phyloP scores from a whole-genome alignment of 768 basidiomycete genomes.

The Coprinellus micaceus region DNA sequence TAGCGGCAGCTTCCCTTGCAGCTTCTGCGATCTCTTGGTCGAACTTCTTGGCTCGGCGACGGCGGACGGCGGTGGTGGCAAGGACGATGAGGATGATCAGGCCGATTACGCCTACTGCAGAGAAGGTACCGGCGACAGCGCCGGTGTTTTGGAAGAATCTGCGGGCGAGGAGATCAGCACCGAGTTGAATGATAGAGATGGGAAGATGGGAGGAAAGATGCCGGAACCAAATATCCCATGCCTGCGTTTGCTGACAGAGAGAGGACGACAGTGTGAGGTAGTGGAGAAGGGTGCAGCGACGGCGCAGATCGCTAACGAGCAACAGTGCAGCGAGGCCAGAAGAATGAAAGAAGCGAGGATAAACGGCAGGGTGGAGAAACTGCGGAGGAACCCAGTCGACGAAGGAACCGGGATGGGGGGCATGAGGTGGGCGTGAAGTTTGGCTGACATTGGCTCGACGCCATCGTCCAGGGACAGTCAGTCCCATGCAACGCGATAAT shows the following conservation, averaged over 20 bases:
- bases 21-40: constrained; percentile 75
- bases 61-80: constrained; percentile 51
- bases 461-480: no score
- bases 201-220: neutral
- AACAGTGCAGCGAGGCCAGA: no score
- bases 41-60: constrained; percentile 59
- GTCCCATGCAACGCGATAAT: no score
- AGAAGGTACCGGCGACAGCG: constrained; percentile 69
- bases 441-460: no score
- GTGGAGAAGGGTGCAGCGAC: no score
- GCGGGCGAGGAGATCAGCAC: neutral
- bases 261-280: no score
- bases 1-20: constrained; percentile 57
- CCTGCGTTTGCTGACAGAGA: neutral
- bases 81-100: constrained; percentile 47
- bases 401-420: no score
- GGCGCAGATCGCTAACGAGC: no score
- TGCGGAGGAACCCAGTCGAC: no score
- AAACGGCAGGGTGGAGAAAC: no score
- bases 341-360: no score
- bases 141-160: constrained; percentile 73
- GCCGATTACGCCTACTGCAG: constrained; percentile 63
- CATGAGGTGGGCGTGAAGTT: no score
- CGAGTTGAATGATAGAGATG: neutral
- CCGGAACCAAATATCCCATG: neutral